These are phyloP conservation scores for Cladosporium sphaerospermum DNA, from an alignment of 2,329 filamentous ascomycete genomes.

Conservation along the genomic window DNA sequence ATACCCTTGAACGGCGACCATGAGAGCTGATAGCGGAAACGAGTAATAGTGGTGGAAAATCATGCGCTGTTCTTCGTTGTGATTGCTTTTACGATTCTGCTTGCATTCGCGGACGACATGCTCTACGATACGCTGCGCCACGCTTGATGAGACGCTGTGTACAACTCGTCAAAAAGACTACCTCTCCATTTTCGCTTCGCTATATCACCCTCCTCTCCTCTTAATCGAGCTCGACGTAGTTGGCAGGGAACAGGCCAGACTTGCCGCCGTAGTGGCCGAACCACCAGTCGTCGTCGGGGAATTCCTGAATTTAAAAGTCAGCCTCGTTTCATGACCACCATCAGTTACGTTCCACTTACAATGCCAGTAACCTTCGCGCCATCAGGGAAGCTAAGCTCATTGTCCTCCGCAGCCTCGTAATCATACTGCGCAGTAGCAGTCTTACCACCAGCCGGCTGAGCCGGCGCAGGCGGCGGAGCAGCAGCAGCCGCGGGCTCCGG, in stretches of 20 bases:
- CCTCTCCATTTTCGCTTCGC: no score
- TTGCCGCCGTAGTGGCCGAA: conserved; percentile 76
- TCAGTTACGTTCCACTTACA: conserved; percentile 45
- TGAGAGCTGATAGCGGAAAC: no score
- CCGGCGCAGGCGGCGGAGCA: conserved; percentile 22
- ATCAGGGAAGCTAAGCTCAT: conserved; percentile 79
- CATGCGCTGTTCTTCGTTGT: no score
- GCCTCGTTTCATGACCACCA: conserved; percentile 22
- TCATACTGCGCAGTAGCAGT: conserved; percentile 87
- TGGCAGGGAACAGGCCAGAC: conserved; percentile 68
- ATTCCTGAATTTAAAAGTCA: conserved; percentile 53
- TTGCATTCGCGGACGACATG: no score
- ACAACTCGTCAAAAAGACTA: no score
- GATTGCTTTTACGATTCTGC: no score
- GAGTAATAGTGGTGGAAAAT: no score
- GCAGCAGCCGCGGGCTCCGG: conserved; percentile 27
- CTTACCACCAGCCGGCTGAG: conserved; percentile 38
- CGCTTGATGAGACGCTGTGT: no score
- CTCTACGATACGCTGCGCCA: no score
- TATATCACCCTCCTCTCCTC: not conserved
- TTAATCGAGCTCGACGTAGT: conserved; percentile 45
- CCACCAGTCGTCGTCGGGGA: conserved; percentile 99
- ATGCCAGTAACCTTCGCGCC: conserved; percentile 74
- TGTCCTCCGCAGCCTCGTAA: conserved; percentile 95
- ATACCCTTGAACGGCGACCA: no score